Conservation (phyloP, 352 stramenopile genomes). For the Phytophthora kernoviae region DNA sequence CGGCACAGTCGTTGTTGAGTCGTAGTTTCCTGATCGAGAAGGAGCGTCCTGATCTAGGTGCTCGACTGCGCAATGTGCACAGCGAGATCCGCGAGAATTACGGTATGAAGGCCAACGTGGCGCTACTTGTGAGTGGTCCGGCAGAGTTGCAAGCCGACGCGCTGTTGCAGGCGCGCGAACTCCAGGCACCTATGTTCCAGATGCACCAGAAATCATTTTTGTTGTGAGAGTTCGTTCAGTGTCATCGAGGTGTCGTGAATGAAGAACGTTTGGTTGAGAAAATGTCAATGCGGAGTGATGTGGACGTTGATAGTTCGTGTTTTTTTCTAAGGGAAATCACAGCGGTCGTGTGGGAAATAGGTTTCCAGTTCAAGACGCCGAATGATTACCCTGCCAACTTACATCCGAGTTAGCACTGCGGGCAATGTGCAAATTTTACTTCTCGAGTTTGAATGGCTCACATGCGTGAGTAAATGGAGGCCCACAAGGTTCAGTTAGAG, state of each 20-base stretch:
- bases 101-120: conserved; percentile 43
- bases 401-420: too few relatives aligned
- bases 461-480: too few relatives aligned
- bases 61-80: conserved; percentile 38
- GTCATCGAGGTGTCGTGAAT: not conserved
- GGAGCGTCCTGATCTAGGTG: conserved; percentile 44
- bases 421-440: too few relatives aligned
- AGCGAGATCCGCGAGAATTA: conserved; percentile 59
- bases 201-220: conserved; percentile 60
- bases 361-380: too few relatives aligned
- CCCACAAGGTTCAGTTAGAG: too few relatives aligned
- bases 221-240: conserved; percentile 30
- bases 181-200: conserved; percentile 40
- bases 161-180: conserved; percentile 27
- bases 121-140: conserved; percentile 53
- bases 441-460: too few relatives aligned
- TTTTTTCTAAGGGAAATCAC: not conserved
- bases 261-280: not conserved
- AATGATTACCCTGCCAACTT: too few relatives aligned
- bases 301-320: too few relatives aligned
- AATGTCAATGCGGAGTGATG: not conserved
- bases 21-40: conserved; percentile 43
- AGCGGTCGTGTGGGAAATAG: too few relatives aligned
- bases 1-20: conserved; percentile 33
- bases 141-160: conserved; percentile 40